Conservation (phyloP, 371 early-diverging fungal genomes). For the Mucor ambiguus region DNA sequence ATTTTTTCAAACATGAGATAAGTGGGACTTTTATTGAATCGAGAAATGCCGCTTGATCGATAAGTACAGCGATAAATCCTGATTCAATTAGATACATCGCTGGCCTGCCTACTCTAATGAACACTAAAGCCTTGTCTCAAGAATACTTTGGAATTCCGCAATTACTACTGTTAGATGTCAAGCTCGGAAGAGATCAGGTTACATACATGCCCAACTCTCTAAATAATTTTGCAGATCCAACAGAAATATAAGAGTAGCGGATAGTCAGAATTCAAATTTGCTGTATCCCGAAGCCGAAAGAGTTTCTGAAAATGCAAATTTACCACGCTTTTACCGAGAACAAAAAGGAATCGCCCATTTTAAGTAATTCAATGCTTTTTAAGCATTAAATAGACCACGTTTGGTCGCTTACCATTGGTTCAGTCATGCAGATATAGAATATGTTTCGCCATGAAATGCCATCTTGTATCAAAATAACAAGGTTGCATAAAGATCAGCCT, state of each 20-base stretch:
- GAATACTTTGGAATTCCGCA: no score
- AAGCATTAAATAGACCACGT: background rate
- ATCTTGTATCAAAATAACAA: background rate
- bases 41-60: no score
- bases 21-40: no score
- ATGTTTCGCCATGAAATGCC: background rate
- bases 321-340: background rate
- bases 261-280: background rate
- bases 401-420: background rate
- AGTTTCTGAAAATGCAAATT: background rate
- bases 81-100: no score
- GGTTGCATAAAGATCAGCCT: background rate
- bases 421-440: background rate
- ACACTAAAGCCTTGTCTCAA: no score
- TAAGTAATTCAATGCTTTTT: background rate
- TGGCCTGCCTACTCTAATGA: no score
- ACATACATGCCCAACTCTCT: background rate
- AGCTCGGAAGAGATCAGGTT: no score
- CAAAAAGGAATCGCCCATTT: background rate
- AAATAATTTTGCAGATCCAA: background rate
- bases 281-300: background rate
- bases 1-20: no score
- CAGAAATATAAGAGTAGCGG: background rate
- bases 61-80: no score
- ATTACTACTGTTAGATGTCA: no score